These are phyloP conservation scores for Penicillium pulvis DNA, from an alignment of 495 filamentous ascomycete genomes.

Conservation along the genomic window DNA sequence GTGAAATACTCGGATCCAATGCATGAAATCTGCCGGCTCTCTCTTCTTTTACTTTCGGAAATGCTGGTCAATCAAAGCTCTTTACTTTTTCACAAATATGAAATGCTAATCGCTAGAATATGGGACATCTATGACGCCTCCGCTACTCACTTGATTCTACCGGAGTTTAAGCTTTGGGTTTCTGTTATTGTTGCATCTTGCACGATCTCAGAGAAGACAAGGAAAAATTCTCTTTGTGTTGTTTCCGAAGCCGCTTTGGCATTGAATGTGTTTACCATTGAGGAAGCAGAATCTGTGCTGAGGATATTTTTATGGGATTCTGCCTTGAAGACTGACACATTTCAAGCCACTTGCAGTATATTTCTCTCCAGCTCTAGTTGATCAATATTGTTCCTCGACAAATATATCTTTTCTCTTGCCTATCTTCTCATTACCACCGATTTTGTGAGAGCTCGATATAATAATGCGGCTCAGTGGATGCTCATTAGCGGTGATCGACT, in stretches of 20 bases:
- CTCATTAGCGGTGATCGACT: too few species aligned
- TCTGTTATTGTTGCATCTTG: neutral
- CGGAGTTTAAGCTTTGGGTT: neutral
- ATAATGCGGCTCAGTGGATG: too few species aligned
- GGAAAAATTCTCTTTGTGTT: neutral
- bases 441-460: too few species aligned
- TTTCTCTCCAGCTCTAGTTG: too few species aligned
- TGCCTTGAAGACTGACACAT: neutral
- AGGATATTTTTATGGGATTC: neutral
- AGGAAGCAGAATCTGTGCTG: neutral
- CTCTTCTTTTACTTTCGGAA: constrained; percentile 2
- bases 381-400: too few species aligned
- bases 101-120: constrained; percentile 1
- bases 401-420: too few species aligned
- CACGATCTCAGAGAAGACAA: neutral
- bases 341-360: neutral
- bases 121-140: neutral
- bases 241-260: neutral
- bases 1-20: neutral
- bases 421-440: too few species aligned
- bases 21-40: constrained; percentile 3
- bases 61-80: constrained; percentile 3
- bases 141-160: neutral
- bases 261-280: neutral
- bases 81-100: neutral